Base-by-base conservation (phyloP, 345 rosid genomes). In the Hypericum perforatum region DNA sequence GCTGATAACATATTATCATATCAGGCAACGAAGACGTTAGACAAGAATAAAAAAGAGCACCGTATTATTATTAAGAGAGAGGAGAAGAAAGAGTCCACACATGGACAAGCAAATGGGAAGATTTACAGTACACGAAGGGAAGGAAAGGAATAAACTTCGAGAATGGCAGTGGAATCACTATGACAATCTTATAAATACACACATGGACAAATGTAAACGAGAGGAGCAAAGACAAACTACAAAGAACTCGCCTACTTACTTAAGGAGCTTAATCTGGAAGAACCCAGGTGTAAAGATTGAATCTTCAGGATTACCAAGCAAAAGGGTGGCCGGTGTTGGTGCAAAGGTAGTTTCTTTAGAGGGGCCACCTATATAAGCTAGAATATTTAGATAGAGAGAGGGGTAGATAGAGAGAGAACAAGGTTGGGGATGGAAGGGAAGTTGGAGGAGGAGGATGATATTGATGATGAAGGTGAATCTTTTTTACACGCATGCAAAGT, bases 401-500 rank as follows among this genome's bases (percentile, higher is more conserved):
- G n/a, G 43, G n/a, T n/a, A n/a, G n/a, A n/a, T n/a, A 39, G 38
- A 16, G 48, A 39, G 43, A 14, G 55, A 45, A 22, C 32, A 22
- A 22, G 32, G 32, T 22, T 22, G 32, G 32, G 32, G 4, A 1
- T 22, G 32, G 32, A 22, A 22, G 32, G 32, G 32, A 22, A 22
- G 4, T 22, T 22, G 32, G 32, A 22, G 32, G 39, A 14, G 42
- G 40, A 43, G 37, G 46, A 67, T 37, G 56, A 80, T 58, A 83
- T 63, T 44, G 84, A 63, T 60, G 73, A 56, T 57, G 82, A 61
- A 59, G 77, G 65, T 63, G 85, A 71, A 68, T 80, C 79, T 82
- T 69, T 70, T 76, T 72, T 78, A 81, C 90, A 88, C 89, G 96
- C 98, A 91, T 84, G 98, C 96, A 87, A 14, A 86, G 67, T 69